Base-by-base conservation (phyloP, 148 eudicot genomes). In the Camellia lanceoleosa region DNA sequence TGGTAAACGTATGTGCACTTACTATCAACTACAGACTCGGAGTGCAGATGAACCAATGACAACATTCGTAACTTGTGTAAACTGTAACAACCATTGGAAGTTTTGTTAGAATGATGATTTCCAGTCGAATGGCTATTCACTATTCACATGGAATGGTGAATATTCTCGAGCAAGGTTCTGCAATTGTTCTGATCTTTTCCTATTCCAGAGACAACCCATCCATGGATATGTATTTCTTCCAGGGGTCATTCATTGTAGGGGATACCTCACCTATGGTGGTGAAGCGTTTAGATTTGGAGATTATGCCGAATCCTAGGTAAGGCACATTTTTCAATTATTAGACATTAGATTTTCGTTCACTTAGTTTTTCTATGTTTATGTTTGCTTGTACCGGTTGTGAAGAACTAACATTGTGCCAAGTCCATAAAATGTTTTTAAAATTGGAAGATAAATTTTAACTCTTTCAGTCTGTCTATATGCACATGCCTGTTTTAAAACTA, bases 31-130 rank as follows among this genome's bases (percentile, higher is more conserved):
- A 87, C 94, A 91, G 79, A 91, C 94, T 44, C 82, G 94, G 59
- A 91, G 92, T 88, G 94, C 94, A 42, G 92, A 91, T 86, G 94
- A 91, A 78, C 94, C 94, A 4, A 91, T 91, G 94, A 91, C 94
- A 0, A 91, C 94, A 1, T 91, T 84, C 77, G 94, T 91, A 55
- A 91, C 94, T 3, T 91, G 94, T 81, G 91, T 88, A 49, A 91
- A 91, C 86, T 91, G 94, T 85, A 86, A 91, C 76, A 91, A 91
- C 85, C 94, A 88, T 73, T 91, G 92, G 92, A 91, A 91, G 77
- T 91, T 91, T 80, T 91, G 94, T 67, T 82, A 82, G 80, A 77
- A 20, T 70, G 49, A 61, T 46, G 49, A 61, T 46, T 64, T 68
- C 71, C 12, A 19, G 19, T 68, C 58, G 46, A 20, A 43, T 61